Base-by-base conservation (phyloP, 2,329 filamentous ascomycete genomes). In the Boeremia exigua region DNA sequence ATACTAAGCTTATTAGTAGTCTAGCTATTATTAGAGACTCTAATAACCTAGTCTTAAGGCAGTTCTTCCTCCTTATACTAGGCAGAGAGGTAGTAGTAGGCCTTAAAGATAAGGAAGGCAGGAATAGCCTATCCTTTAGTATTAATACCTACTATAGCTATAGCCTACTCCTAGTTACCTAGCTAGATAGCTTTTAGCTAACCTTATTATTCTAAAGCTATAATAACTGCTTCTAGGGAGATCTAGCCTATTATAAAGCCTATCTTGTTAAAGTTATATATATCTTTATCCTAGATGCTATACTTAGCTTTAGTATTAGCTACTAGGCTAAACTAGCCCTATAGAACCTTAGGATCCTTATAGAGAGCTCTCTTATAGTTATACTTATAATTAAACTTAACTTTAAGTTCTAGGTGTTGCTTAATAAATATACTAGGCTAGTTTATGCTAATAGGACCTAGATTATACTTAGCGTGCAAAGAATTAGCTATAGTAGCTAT, bases 191-290 rank as follows among this genome's bases (percentile, higher is more conserved):
- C 9, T 23, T 17, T 40, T 14, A n/a, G 6, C 14, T 30, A n/a
- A 6, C 19, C 27, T 44, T 28, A 32, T 23, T 23, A 23, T 23
- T 23, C 19, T 23, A 23, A 23, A 32, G n/a, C 40, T 44, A 27
- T 52, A 36, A 52, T 15, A 33, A 52, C 48, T 37, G 5, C 12
- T 29, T 17, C 7, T 11, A 1, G 6, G 12, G 4, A 15, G 34
- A 59, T 61, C 29, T 52, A 23, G 34, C 48, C 44, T 51, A 62
- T 59, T 54, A 59, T 54, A 52, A 62, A 59, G 43, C 48, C 36
- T 29, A 32, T 60, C 57, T 62, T 49, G 48, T 60, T 44, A 19
- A 38, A 38, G 15, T 38, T 38, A 38, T 19, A 38, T 8, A 19
- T 19, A 38, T 19, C 3, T 11, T 48, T 19, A 9, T 19, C 10